These are phyloP conservation scores for Atkinsonella hypoxylon DNA, from an alignment of 2,329 filamentous ascomycete genomes.

Conservation along the genomic window DNA sequence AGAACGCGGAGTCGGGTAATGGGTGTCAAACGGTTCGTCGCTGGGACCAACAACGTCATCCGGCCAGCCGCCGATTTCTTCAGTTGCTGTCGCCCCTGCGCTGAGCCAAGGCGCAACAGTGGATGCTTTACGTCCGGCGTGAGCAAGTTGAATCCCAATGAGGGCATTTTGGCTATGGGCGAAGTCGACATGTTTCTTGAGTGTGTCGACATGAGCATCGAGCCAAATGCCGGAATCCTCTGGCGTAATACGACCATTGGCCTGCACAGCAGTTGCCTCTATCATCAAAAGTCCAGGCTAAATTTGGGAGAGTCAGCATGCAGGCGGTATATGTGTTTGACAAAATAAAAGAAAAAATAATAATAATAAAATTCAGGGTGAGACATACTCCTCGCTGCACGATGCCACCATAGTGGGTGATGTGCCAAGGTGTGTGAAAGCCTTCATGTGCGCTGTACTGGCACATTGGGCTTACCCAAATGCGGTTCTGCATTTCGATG, in stretches of 20 bases:
- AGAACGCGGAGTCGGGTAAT: slow-evolving; percentile 40
- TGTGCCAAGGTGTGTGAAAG: slow-evolving; percentile 1
- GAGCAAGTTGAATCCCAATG: slow-evolving; percentile 68
- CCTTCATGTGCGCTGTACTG: slow-evolving; percentile 3
- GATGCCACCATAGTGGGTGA: slow-evolving; percentile 31
- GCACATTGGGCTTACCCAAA: neutral
- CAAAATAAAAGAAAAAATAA: no score
- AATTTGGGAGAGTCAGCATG: neutral
- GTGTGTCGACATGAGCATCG: slow-evolving; percentile 64
- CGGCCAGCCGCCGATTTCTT: slow-evolving; percentile 43
- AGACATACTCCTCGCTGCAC: neutral
- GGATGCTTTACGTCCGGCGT: slow-evolving; percentile 63
- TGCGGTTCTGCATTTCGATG: neutral
- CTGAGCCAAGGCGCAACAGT: slow-evolving; percentile 52
- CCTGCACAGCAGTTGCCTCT: slow-evolving; percentile 65
- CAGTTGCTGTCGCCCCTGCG: slow-evolving; percentile 36
- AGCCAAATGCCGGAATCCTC: slow-evolving; percentile 73
- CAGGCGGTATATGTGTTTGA: no score
- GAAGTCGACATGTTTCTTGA: slow-evolving; percentile 63
- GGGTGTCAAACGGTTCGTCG: slow-evolving; percentile 45
- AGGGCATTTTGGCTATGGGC: slow-evolving; percentile 67
- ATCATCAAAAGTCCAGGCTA: slow-evolving; percentile 56
- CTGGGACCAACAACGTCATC: slow-evolving; percentile 40
- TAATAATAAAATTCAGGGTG: neutral
- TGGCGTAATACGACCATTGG: slow-evolving; percentile 73